Evolutionary conservation across 208 protist species (phyloP), one percentile per base, ranked within the genome.

Genomic region (Wallacemonas rigidus): DNA sequence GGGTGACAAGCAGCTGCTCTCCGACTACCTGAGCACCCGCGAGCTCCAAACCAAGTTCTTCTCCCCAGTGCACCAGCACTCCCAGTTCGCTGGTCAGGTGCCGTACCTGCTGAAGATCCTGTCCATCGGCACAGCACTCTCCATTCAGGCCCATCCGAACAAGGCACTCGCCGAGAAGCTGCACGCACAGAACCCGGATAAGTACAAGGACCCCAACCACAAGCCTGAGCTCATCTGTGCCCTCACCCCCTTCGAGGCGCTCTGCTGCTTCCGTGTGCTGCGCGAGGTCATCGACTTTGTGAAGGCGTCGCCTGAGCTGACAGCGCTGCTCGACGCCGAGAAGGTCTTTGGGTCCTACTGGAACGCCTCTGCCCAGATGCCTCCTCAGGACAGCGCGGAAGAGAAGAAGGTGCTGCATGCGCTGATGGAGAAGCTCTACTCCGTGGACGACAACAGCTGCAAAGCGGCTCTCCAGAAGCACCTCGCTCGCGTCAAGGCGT

Each of bases 201-300:
- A 98, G 64, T 99, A 99, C 86, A 97, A 95, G 70, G 98, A 99
- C 82, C 86, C 86, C 58, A 99, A 99, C 85, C 98, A 99, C 86
- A 99, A 99, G 87, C 98, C 98, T 7, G 98, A 99, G 81, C 89
- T 98, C 50, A 91, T 96, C 62, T 85, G 98, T 44, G 97, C 97
- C 4, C 74, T 99, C 17, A 99, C 97, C 36, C 79, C 82, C 5
- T 97, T 98, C 74, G 88, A 98, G 67, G 95, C 94, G 4, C 88
- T 99, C 15, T 99, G 97, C 76, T 97, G 98, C 51, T 99, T 99
- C 83, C 95, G 98, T 43, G 67, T 82, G 6, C 73, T 98, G 12
- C 55, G 65, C 3, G 91, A 97, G 17, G 96, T 99, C 56, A 71
- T 89, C 8, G 39, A 74, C 14, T 93, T 98, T 47, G 54, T 97